Conservation (phyloP, 2,329 filamentous ascomycete species). For the Cryphonectria naterciae region DNA sequence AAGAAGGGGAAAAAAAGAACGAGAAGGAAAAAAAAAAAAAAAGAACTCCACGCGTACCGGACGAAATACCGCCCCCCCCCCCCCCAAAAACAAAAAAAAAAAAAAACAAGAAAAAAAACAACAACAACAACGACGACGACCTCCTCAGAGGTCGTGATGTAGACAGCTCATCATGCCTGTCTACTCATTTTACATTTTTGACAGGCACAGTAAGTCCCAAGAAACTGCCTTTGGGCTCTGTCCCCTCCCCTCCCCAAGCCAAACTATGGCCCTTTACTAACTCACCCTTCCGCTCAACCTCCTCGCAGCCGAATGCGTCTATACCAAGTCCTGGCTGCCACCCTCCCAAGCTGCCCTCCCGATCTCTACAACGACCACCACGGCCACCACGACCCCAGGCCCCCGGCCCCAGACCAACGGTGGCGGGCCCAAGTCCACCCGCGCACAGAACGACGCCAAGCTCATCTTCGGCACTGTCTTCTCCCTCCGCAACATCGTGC, state of each 20-base stretch:
- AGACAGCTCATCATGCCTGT: constrained; percentile 71
- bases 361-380: constrained; percentile 18
- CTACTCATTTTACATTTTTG: constrained; percentile 98
- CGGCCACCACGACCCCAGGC: constrained; percentile 19
- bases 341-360: constrained; percentile 47
- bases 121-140: constrained; percentile 22
- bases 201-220: constrained; percentile 80
- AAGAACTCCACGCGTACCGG: no score
- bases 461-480: constrained; percentile 97
- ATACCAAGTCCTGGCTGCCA: constrained; percentile 82
- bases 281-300: constrained; percentile 25
- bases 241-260: neutral
- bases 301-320: constrained; percentile 88
- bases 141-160: constrained; percentile 26
- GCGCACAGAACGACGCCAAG: constrained; percentile 79
- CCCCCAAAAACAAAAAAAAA: no score
- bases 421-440: constrained; percentile 19
- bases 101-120: no score
- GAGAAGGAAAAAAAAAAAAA: no score
- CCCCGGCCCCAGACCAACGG: constrained; percentile 5
- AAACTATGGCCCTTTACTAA: constrained; percentile 4
- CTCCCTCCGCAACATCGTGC: constrained; percentile 93
- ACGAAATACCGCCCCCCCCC: no score
- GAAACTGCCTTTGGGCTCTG: neutral
- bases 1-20: no score